A percentile compares a stretch with the other conserved stretches of the same genome.
Conservation (phyloP, 1,284 basidiomycete species). For the Abortiporus biennis region DNA sequence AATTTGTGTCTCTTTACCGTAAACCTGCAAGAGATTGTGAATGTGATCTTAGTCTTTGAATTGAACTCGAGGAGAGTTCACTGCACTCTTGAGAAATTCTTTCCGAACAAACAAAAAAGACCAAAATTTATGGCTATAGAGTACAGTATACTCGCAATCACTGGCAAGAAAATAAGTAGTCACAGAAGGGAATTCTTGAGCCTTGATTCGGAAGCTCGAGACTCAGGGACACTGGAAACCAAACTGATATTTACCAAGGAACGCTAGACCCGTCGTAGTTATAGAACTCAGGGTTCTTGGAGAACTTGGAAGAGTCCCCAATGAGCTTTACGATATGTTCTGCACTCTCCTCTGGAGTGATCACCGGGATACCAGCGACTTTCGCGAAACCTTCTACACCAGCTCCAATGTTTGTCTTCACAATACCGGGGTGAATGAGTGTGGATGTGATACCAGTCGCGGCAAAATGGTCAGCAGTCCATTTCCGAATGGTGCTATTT, state of each 20-base stretch:
- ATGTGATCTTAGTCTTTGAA: no score
- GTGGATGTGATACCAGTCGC: conserved; percentile 8
- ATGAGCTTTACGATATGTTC: conserved; percentile 1
- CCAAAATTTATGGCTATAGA: no score
- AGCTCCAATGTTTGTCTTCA: conserved; percentile 8
- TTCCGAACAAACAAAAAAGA: no score
- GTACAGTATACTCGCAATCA: no score
- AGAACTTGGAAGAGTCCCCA: conserved; percentile 1
- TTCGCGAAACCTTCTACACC: background rate
- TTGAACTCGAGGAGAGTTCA: no score
- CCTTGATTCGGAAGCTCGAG: no score
- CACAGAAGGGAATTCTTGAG: no score
- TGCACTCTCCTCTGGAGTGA: conserved; percentile 1
- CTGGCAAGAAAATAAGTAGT: no score
- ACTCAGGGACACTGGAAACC: no score
- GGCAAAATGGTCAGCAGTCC: background rate
- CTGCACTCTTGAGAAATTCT: no score
- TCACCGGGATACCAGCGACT: background rate
- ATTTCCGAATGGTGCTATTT: conserved; percentile 6
- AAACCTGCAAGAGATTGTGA: no score
- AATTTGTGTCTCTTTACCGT: no score
- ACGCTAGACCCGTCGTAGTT: background rate
- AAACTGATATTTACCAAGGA: conserved; percentile 10
- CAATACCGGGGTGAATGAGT: conserved; percentile 8
- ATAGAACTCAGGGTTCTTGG: conserved; percentile 1